Base-by-base conservation (phyloP, 2,329 filamentous ascomycete genomes). In the Ramichloridium luteum region DNA sequence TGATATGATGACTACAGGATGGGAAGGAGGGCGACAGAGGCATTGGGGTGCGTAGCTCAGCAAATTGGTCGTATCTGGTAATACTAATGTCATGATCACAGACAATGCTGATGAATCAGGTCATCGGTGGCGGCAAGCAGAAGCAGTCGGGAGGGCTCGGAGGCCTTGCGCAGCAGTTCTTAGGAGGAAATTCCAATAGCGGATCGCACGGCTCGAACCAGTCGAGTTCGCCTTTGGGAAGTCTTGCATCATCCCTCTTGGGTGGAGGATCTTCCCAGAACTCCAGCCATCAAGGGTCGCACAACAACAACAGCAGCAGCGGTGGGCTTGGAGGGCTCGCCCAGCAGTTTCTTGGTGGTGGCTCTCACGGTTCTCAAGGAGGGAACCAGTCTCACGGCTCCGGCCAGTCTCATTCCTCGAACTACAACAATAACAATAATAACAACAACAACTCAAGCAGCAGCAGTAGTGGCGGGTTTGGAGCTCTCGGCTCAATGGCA, bases 51-150 rank as follows among this genome's bases (percentile, higher is more conserved):
- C 31, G 49, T 45, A 15, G 9, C 16, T 15, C 9, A 34, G 12
- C 16, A n/a, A n/a, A n/a, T n/a, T n/a, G n/a, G n/a, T n/a, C n/a
- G n/a, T n/a, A n/a, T n/a, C n/a, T n/a, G n/a, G n/a, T n/a, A n/a
- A n/a, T n/a, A n/a, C n/a, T n/a, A n/a, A n/a, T n/a, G n/a, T n/a
- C n/a, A n/a, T n/a, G 15, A 8, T 13, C 14, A 16, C 34, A 52
- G 49, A 38, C 44, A 26, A 41, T 39, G 13, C 25, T 53, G 20
- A 16, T 51, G 38, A 45, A 45, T 30, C 40, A 40, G 12, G 41
- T 42, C n/a, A 35, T 56, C 13, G 44, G 48, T 29, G 40, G 47
- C 25, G 46, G 48, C 39, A 55, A 54, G 41, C 41, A 46, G 23
- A 36, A 27, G 14, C 31, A 32, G 27, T 47, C 40, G 8, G 39